Evolutionary conservation across 2,329 filamentous ascomycete species (phyloP).

Genomic region (Xylariaceae sp.): DNA sequence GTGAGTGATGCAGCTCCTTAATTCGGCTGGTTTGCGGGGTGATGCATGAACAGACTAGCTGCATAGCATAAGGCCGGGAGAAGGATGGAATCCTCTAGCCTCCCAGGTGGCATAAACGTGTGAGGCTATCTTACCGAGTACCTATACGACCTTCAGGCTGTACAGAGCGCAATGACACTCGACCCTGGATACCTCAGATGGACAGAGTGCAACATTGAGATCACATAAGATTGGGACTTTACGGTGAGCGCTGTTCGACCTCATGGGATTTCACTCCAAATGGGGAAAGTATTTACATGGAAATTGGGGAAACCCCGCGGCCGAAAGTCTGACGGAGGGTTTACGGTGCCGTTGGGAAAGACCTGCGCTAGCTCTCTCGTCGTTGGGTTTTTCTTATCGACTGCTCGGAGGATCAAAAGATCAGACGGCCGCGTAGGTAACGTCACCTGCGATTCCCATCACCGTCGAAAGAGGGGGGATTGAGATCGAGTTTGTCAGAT

Average conservation of each 20-base stretch:
- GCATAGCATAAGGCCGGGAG: background rate
- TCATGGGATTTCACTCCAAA: slow-evolving; percentile 23
- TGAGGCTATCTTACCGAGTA: background rate
- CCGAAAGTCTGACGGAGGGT: background rate
- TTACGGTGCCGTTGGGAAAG: slow-evolving; percentile 1
- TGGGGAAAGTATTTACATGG: slow-evolving; percentile 20
- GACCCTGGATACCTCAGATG: slow-evolving; percentile 8
- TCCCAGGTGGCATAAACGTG: background rate
- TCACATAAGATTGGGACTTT: slow-evolving; percentile 23
- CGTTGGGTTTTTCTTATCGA: background rate
- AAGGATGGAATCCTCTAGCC: background rate
- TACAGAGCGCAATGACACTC: background rate
- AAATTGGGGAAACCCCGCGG: slow-evolving; percentile 2
- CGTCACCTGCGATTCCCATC: slow-evolving; percentile 9
- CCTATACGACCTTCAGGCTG: background rate
- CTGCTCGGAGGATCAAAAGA: slow-evolving; percentile 1
- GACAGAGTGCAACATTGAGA: slow-evolving; percentile 19
- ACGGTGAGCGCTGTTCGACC: slow-evolving; percentile 13
- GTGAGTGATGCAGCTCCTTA: background rate
- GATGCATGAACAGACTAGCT: background rate
- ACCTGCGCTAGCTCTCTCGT: background rate
- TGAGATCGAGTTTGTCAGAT: slow-evolving; percentile 5
- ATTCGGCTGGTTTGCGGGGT: slow-evolving; percentile 6
- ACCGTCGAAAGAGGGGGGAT: background rate
- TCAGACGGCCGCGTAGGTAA: slow-evolving; percentile 1